phyloP scores from a whole-genome alignment of 1,284 basidiomycete genomes.

The Ganoderma lingzhi region DNA sequence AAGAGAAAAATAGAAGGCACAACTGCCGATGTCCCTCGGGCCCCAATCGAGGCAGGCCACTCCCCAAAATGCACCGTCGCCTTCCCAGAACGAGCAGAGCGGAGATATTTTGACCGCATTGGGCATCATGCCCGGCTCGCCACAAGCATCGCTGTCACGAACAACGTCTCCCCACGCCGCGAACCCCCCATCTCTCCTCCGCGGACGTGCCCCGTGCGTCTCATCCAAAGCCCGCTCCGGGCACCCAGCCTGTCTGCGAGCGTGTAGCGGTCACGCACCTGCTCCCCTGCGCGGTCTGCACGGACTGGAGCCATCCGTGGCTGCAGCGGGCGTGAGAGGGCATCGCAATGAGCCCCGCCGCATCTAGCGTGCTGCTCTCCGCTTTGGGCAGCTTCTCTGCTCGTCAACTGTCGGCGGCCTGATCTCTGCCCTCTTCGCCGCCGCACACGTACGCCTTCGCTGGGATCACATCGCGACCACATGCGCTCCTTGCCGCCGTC shows the following conservation, averaged over 20 bases:
- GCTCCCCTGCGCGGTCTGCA: constrained; percentile 6
- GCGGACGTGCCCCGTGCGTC: constrained; percentile 7
- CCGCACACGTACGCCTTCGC: not conserved
- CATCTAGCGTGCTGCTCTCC: constrained; percentile 6
- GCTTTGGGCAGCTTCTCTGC: constrained; percentile 6
- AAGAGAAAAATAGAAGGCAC: constrained; percentile 30
- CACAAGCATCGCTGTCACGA: constrained; percentile 19
- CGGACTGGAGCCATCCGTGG: not conserved
- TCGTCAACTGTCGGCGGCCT: not conserved
- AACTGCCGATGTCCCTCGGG: constrained; percentile 8
- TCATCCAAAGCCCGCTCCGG: not conserved
- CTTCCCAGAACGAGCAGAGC: constrained; percentile 3
- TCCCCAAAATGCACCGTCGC: constrained; percentile 7
- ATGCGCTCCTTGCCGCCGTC: constrained; percentile 14
- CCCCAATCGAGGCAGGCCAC: constrained; percentile 15
- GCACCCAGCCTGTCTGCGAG: constrained; percentile 2
- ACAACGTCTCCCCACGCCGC: constrained; percentile 12
- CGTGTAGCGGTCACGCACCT: not conserved
- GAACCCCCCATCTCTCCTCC: constrained; percentile 7
- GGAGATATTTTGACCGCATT: constrained; percentile 13
- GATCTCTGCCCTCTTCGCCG: constrained; percentile 1
- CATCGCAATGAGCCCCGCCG: not conserved
- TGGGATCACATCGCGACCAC: constrained; percentile 20
- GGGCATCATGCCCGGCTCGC: constrained; percentile 22
- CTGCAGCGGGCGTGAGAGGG: constrained; percentile 1